A percentile compares a stretch with the other conserved stretches of the same genome.
phyloP scores from a whole-genome alignment of 345 rosid species.

The Microthlaspi erraticum region DNA sequence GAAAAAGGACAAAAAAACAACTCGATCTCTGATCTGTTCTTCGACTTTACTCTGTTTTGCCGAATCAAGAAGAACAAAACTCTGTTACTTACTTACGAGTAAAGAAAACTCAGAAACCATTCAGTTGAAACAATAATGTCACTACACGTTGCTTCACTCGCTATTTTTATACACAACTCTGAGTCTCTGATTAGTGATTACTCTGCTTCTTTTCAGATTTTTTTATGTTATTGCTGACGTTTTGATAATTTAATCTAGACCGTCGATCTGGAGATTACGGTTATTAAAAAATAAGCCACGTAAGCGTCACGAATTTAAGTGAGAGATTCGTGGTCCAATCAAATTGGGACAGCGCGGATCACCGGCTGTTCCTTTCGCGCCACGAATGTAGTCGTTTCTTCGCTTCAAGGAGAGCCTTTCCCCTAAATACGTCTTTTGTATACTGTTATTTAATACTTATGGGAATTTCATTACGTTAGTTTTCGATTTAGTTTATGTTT shows the following conservation, averaged over 20 bases:
- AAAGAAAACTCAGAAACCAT: not conserved
- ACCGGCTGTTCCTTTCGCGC: slow-evolving; percentile 47
- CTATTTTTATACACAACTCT: slow-evolving; percentile 14
- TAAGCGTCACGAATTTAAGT: not conserved
- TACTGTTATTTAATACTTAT: slow-evolving; percentile 10
- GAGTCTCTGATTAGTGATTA: too few relatives aligned
- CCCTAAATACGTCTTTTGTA: not conserved
- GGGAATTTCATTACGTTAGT: slow-evolving; percentile 37
- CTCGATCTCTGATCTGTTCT: not conserved
- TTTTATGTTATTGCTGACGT: not conserved
- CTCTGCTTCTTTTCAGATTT: slow-evolving; percentile 22
- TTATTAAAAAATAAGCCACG: slow-evolving; percentile 40
- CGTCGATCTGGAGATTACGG: slow-evolving; percentile 36
- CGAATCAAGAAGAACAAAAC: slow-evolving; percentile 1
- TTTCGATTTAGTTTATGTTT: slow-evolving; percentile 16
- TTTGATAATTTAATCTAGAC: slow-evolving; percentile 32
- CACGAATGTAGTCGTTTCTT: slow-evolving; percentile 48
- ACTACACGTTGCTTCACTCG: slow-evolving; percentile 20
- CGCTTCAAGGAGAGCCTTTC: slow-evolving; percentile 2
- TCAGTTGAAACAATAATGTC: slow-evolving; percentile 10
- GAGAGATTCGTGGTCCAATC: slow-evolving; percentile 52
- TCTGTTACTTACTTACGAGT: not conserved
- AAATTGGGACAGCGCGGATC: slow-evolving; percentile 24
- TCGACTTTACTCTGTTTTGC: not conserved
- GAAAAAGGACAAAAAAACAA: not conserved